phyloP scores from a whole-genome alignment of 805 yeast species.

The Candida awuae region DNA sequence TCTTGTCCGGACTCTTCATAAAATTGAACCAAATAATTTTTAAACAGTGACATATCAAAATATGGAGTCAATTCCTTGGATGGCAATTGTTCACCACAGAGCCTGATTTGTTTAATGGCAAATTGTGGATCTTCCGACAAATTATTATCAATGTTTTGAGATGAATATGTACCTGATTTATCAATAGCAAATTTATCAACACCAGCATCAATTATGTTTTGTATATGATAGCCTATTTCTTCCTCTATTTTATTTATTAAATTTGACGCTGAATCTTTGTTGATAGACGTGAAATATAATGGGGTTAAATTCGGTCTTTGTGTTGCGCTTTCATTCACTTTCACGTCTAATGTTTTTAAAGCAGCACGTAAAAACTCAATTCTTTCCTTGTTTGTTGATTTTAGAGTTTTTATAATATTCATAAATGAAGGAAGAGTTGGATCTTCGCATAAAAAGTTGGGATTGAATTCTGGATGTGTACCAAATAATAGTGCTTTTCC shows the following conservation, averaged over 20 bases:
- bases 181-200: constrained; percentile 51
- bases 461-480: constrained; percentile 82
- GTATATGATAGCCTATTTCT: constrained; percentile 31
- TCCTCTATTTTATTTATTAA: constrained; percentile 29
- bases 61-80: constrained; percentile 53
- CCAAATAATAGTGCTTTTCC: constrained; percentile 79
- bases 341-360: constrained; percentile 54
- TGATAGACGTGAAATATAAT: constrained; percentile 41
- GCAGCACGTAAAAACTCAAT: constrained; percentile 48
- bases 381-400: constrained; percentile 39
- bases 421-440: constrained; percentile 20
- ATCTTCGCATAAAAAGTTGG: constrained; percentile 36
- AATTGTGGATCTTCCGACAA: constrained; percentile 47
- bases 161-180: constrained; percentile 24
- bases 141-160: constrained; percentile 23
- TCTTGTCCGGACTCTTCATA: constrained; percentile 21
- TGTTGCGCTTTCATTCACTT: constrained; percentile 47
- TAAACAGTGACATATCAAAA: constrained; percentile 58
- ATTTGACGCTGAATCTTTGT: constrained; percentile 23
- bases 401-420: constrained; percentile 34
- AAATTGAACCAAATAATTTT: constrained; percentile 31
- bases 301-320: constrained; percentile 65
- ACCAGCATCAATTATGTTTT: constrained; percentile 40
- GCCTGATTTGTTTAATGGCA: constrained; percentile 47
- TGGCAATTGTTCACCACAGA: constrained; percentile 38